These are phyloP conservation scores for Excoecaria agallocha DNA, from an alignment of 345 rosid species.

Conservation along the genomic window DNA sequence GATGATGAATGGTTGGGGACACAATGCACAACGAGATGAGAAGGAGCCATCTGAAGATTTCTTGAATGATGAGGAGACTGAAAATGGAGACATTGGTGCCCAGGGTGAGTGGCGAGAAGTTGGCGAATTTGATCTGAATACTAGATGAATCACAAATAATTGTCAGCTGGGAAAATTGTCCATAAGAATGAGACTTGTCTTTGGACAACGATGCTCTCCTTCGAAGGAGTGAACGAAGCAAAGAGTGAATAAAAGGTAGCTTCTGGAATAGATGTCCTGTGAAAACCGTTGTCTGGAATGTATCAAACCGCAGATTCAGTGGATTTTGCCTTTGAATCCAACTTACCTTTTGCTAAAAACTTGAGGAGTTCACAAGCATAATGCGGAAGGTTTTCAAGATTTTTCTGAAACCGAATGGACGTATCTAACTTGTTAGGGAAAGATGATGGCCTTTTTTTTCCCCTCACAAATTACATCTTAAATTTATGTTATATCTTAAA, in stretches of 20 bases:
- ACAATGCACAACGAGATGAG: conserved; percentile 65
- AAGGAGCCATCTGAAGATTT: conserved; percentile 89
- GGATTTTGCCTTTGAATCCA: too few relatives aligned
- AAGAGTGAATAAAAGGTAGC: not conserved
- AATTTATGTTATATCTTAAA: too few relatives aligned
- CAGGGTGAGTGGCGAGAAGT: conserved; percentile 67
- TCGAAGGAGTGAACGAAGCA: not conserved
- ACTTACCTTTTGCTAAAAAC: too few relatives aligned
- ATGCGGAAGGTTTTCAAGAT: not conserved
- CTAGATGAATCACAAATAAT: conserved; percentile 35
- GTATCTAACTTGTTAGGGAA: not conserved
- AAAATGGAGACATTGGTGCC: conserved; percentile 63
- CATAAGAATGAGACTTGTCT: not conserved
- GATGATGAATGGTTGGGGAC: conserved; percentile 93
- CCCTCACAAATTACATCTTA: too few relatives aligned
- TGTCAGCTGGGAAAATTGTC: not conserved
- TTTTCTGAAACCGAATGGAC: not conserved
- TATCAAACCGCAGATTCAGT: not conserved
- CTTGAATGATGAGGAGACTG: conserved; percentile 85
- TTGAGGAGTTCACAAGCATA: not conserved
- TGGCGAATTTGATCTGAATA: conserved; percentile 80
- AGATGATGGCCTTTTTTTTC: not conserved
- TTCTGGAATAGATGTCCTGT: not conserved
- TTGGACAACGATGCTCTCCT: not conserved
- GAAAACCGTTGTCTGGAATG: not conserved